Percentiles rank a stretch among this genome's conserved stretches.
Conservation (phyloP, 768 basidiomycete species). For the Cystofilobasidium macerans region DNA sequence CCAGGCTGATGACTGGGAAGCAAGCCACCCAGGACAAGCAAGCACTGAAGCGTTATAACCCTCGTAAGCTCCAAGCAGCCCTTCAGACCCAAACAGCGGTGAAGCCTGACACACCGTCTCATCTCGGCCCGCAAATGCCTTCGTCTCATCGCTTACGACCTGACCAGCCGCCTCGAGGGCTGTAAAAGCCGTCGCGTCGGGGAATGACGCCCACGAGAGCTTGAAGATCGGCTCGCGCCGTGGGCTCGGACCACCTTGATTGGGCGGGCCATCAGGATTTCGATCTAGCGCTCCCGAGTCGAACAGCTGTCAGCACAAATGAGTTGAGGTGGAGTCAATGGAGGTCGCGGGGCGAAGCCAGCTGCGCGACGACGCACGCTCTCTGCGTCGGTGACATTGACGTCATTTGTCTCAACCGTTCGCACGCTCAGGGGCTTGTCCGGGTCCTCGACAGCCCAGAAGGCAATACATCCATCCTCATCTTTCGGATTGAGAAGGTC, state of each 20-base stretch:
- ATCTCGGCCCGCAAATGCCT: slow-evolving; percentile 47
- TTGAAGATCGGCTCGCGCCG: slow-evolving; percentile 71
- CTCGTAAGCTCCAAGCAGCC: neutral
- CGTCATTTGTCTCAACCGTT: slow-evolving; percentile 47
- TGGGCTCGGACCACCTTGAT: slow-evolving; percentile 17
- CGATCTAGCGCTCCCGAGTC: slow-evolving; percentile 35
- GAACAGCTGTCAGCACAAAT: slow-evolving; percentile 32
- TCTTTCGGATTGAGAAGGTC: slow-evolving; percentile 36
- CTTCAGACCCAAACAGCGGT: neutral
- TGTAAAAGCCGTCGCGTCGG: slow-evolving; percentile 43
- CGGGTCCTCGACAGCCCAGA: slow-evolving; percentile 71
- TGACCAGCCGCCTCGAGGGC: slow-evolving; percentile 31
- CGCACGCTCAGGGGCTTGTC: slow-evolving; percentile 63
- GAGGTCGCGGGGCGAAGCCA: neutral
- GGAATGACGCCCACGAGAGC: slow-evolving; percentile 68
- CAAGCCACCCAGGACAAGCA: slow-evolving; percentile 69
- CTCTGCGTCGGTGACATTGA: slow-evolving; percentile 42
- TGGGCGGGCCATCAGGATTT: slow-evolving; percentile 3
- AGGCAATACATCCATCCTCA: slow-evolving; percentile 67
- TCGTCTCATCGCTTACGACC: slow-evolving; percentile 33
- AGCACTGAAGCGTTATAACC: slow-evolving; percentile 29
- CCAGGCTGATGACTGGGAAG: slow-evolving; percentile 48
- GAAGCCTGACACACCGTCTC: slow-evolving; percentile 42
- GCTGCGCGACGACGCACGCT: slow-evolving; percentile 16
- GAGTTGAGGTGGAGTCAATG: neutral